phyloP scores from a whole-genome alignment of 148 eudicot genomes.

The Heliosperma pusillum region DNA sequence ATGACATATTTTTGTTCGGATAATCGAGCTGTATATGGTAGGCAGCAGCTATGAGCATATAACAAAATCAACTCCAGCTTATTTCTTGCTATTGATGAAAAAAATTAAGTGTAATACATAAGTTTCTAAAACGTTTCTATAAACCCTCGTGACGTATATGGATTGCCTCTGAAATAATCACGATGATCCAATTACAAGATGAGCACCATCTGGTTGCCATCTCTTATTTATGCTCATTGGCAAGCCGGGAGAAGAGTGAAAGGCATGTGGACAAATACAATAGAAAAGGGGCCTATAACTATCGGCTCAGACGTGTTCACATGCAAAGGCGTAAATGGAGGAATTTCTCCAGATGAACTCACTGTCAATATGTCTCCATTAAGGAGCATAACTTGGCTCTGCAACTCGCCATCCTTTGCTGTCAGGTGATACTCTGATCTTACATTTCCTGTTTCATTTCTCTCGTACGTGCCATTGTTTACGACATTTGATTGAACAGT shows the following conservation, averaged over 20 bases:
- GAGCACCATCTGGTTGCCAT: constrained; percentile 14
- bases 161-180: constrained; percentile 5
- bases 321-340: constrained; percentile 43
- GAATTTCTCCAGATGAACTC: constrained; percentile 57
- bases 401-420: constrained; percentile 58
- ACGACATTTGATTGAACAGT: constrained; percentile 39
- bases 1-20: too few species aligned
- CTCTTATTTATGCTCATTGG: constrained; percentile 29
- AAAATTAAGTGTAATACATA: not conserved
- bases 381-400: constrained; percentile 68
- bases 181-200: constrained; percentile 12
- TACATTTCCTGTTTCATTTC: constrained; percentile 18
- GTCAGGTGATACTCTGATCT: constrained; percentile 86
- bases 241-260: constrained; percentile 62
- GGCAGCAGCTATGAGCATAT: not conserved
- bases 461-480: constrained; percentile 35
- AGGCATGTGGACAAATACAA: constrained; percentile 70
- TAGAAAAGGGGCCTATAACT: constrained; percentile 56
- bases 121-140: not conserved
- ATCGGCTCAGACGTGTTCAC: constrained; percentile 60
- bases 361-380: constrained; percentile 55
- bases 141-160: not conserved
- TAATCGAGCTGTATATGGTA: too few species aligned
- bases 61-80: not conserved
- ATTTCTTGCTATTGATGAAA: not conserved